These are phyloP conservation scores for Penicillium digitatum DNA, from an alignment of 2,329 filamentous ascomycete species.

Conservation along the genomic window DNA sequence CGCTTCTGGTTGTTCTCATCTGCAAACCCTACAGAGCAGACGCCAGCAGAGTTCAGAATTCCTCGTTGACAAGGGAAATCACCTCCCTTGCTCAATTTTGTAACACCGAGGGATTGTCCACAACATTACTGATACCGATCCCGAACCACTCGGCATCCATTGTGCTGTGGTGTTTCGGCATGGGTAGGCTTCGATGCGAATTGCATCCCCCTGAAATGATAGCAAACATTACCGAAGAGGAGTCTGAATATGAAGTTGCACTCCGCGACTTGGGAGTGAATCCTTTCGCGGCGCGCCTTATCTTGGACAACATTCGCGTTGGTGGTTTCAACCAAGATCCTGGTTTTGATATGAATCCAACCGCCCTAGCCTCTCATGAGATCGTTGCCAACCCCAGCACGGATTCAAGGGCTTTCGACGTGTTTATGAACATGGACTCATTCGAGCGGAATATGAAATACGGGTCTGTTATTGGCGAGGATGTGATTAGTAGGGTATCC, in stretches of 20 bases:
- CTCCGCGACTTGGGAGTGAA: slow-evolving; percentile 65
- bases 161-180: background rate
- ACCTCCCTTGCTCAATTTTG: background rate
- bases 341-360: background rate
- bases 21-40: background rate
- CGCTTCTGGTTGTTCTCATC: background rate
- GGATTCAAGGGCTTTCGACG: background rate
- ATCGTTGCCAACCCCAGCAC: background rate
- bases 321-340: background rate
- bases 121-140: background rate
- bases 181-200: slow-evolving; percentile 42
- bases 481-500: background rate
- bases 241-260: slow-evolving; percentile 39
- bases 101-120: background rate
- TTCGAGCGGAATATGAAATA: background rate
- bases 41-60: background rate
- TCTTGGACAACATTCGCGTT: slow-evolving; percentile 41
- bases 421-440: background rate
- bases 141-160: slow-evolving; percentile 35
- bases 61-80: background rate
- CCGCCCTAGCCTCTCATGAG: background rate
- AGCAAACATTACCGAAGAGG: slow-evolving; percentile 62
- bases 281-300: slow-evolving; percentile 64
- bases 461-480: background rate
- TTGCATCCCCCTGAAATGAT: background rate